Evolutionary conservation across 139 green algal species (phyloP).

Genomic region (Medakamo hakoo): DNA sequence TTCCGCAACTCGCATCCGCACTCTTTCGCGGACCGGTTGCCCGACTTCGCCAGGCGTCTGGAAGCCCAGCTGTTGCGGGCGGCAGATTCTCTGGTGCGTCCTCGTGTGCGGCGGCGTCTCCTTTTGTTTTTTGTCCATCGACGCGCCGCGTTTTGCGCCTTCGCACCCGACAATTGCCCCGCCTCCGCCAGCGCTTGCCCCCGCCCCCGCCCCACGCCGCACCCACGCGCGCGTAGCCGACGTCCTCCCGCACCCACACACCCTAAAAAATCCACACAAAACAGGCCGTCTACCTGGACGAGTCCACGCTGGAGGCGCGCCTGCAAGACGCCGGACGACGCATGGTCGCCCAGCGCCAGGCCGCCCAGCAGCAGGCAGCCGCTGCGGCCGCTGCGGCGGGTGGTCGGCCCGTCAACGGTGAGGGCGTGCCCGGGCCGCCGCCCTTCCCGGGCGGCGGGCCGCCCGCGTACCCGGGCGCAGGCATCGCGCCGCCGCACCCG

Average conservation of each 20-base stretch:
- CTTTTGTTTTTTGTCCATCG: too few relatives aligned
- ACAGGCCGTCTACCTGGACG: slow-evolving; percentile 72
- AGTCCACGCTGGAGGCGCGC: slow-evolving; percentile 60
- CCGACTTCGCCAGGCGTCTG: slow-evolving; percentile 67
- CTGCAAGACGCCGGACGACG: slow-evolving; percentile 58
- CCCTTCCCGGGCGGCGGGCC: neutral
- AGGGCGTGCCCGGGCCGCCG: neutral
- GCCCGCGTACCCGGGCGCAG: slow-evolving; percentile 2
- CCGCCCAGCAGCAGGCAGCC: slow-evolving; percentile 1
- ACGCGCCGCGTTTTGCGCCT: too few relatives aligned
- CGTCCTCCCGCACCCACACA: neutral
- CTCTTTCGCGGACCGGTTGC: slow-evolving; percentile 38
- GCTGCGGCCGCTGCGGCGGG: slow-evolving; percentile 1
- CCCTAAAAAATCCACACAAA: neutral
- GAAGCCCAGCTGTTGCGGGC: slow-evolving; percentile 61
- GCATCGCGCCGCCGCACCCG: neutral
- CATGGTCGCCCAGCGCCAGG: slow-evolving; percentile 29
- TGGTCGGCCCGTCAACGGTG: neutral
- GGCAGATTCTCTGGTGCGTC: slow-evolving; percentile 39
- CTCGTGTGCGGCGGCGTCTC: neutral
- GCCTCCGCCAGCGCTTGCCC: too few relatives aligned
- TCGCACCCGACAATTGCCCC: too few relatives aligned
- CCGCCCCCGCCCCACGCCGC: too few relatives aligned
- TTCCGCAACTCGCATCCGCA: neutral
- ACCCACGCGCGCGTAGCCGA: too few relatives aligned